These are phyloP conservation scores for Leucaena leucocephala DNA, from an alignment of 306 rosid genomes.

Conservation along the genomic window DNA sequence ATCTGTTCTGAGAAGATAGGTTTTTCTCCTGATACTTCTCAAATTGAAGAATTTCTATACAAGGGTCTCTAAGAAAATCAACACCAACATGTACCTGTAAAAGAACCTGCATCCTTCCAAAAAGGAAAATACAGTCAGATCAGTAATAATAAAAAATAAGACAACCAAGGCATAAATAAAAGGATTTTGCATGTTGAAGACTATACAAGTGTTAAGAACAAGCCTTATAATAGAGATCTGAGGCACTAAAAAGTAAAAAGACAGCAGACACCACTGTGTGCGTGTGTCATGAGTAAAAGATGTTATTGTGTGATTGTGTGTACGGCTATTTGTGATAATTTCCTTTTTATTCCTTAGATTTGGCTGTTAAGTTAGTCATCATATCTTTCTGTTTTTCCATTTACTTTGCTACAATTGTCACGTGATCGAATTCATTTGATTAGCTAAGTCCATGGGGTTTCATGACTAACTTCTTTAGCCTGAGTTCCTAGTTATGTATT, in stretches of 20 bases:
- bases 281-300: background rate
- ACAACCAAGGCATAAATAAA: slow-evolving; percentile 31
- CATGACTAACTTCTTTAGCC: background rate
- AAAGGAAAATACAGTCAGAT: slow-evolving; percentile 76
- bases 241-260: slow-evolving; percentile 22
- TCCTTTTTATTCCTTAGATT: background rate
- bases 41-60: slow-evolving; percentile 94
- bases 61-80: slow-evolving; percentile 76
- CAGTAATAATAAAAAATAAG: slow-evolving; percentile 49
- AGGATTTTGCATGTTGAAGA: slow-evolving; percentile 29
- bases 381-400: background rate
- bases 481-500: background rate
- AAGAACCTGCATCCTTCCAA: slow-evolving; percentile 98
- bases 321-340: background rate
- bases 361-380: background rate
- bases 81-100: slow-evolving; percentile 94
- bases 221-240: slow-evolving; percentile 18
- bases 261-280: background rate
- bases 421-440: background rate
- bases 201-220: background rate
- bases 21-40: slow-evolving; percentile 72
- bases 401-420: too few species aligned
- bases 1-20: slow-evolving; percentile 56
- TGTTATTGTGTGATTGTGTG: too few species aligned
- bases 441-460: background rate